These are phyloP conservation scores for Chondrostereum purpureum DNA, from an alignment of 1,284 basidiomycete species.

Conservation along the genomic window DNA sequence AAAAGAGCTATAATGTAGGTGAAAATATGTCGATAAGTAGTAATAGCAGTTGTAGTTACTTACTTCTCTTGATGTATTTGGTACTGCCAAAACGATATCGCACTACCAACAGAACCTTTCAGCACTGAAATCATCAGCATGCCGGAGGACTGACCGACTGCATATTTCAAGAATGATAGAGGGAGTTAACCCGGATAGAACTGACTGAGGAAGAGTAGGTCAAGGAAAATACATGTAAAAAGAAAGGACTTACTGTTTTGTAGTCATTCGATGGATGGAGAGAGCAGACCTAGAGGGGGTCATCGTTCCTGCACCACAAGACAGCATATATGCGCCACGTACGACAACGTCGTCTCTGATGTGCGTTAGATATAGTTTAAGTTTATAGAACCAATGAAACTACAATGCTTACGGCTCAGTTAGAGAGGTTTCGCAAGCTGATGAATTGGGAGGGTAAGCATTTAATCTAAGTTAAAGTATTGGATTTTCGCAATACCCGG, in stretches of 20 bases:
- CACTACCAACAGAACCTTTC: slow-evolving; percentile 32
- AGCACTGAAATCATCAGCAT: neutral
- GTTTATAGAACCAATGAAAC: slow-evolving; percentile 5
- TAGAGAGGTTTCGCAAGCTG: slow-evolving; percentile 76
- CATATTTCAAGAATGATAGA: slow-evolving; percentile 73
- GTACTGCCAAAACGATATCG: slow-evolving; percentile 84
- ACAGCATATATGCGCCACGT: slow-evolving; percentile 17
- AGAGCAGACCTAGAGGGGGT: slow-evolving; percentile 56
- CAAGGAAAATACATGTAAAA: slow-evolving; percentile 30
- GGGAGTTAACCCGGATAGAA: slow-evolving; percentile 71
- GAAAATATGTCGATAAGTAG: slow-evolving; percentile 5
- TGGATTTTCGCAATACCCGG: slow-evolving; percentile 41
- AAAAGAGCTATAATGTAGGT: slow-evolving; percentile 50
- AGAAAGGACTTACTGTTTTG: slow-evolving; percentile 55
- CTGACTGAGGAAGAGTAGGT: slow-evolving; percentile 48
- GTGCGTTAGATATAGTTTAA: slow-evolving; percentile 5
- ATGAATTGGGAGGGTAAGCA: slow-evolving; percentile 13
- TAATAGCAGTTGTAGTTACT: neutral
- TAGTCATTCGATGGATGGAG: slow-evolving; percentile 80
- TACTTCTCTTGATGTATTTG: slow-evolving; percentile 80
- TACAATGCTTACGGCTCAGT: slow-evolving; percentile 58
- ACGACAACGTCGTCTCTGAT: slow-evolving; percentile 78
- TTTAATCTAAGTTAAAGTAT: neutral
- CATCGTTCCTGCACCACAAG: slow-evolving; percentile 8
- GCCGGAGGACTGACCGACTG: slow-evolving; percentile 44